Conservation (phyloP, 1,139 yeast genomes). For the Scheffersomyces titani region DNA sequence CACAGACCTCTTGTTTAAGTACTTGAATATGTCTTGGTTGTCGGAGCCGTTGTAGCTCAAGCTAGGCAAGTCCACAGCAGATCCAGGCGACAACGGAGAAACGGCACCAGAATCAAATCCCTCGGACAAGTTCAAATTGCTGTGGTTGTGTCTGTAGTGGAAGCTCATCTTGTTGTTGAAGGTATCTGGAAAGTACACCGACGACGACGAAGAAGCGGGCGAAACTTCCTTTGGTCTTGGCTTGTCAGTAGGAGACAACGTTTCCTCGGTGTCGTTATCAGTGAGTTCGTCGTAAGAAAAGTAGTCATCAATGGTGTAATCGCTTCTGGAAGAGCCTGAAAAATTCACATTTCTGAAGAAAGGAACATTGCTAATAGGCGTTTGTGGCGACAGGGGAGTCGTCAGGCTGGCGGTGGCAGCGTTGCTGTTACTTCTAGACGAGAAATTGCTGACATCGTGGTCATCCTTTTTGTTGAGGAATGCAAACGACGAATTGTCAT, state of each 20-base stretch:
- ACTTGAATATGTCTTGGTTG: conserved; percentile 29
- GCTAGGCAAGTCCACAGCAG: not conserved
- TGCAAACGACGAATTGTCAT: conserved; percentile 37
- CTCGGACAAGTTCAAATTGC: conserved; percentile 40
- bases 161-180: conserved; percentile 35
- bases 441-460: conserved; percentile 4
- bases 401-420: conserved; percentile 6
- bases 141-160: conserved; percentile 45
- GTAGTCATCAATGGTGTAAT: conserved; percentile 42
- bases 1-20: conserved; percentile 47
- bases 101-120: conserved; percentile 1
- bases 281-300: conserved; percentile 18
- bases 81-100: not conserved
- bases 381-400: conserved; percentile 9
- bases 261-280: conserved; percentile 1
- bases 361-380: conserved; percentile 26
- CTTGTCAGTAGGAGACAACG: conserved; percentile 4
- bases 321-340: conserved; percentile 31
- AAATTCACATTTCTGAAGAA: conserved; percentile 44
- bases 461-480: conserved; percentile 24
- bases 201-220: conserved; percentile 19
- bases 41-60: conserved; percentile 5
- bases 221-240: conserved; percentile 1
- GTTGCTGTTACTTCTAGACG: not conserved
- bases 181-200: conserved; percentile 4